Evolutionary conservation across 208 protist genomes (phyloP).

Genomic region (Trypanosoma vivax): DNA sequence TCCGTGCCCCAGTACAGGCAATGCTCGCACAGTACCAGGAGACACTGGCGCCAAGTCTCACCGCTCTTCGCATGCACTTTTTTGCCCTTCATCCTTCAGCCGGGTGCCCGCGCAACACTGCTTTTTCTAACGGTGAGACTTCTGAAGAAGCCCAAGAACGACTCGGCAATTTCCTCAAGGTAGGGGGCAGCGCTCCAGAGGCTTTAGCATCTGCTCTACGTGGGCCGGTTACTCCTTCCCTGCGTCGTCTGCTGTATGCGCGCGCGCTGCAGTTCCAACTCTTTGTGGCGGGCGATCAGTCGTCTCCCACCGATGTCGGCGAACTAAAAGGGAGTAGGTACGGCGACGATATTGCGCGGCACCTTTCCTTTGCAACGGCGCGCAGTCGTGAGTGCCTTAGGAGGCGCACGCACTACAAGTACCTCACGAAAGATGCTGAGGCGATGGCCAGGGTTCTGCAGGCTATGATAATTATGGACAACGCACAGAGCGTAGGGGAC

Average conservation of each 20-base stretch:
- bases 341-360: constrained; percentile 21
- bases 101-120: background rate
- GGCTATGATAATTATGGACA: constrained; percentile 41
- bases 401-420: constrained; percentile 49
- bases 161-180: constrained; percentile 44
- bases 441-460: constrained; percentile 46
- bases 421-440: constrained; percentile 44
- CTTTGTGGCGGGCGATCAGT: constrained; percentile 48
- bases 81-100: constrained; percentile 39
- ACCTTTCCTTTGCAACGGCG: constrained; percentile 49
- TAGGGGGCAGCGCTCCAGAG: constrained; percentile 28
- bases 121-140: constrained; percentile 19
- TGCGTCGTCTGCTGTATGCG: constrained; percentile 78
- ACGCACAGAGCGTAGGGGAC: constrained; percentile 47
- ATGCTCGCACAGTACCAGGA: constrained; percentile 30
- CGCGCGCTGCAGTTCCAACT: constrained; percentile 62
- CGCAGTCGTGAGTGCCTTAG: constrained; percentile 53
- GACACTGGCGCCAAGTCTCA: constrained; percentile 37
- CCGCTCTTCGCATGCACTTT: constrained; percentile 50
- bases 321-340: constrained; percentile 31
- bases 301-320: constrained; percentile 37
- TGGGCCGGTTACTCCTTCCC: constrained; percentile 47
- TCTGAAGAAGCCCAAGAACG: constrained; percentile 43
- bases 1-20: constrained; percentile 50
- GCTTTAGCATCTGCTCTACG: constrained; percentile 36